Evolutionary conservation across 306 rosid genomes (phyloP).

Genomic region (Cyamopsis tetragonoloba): DNA sequence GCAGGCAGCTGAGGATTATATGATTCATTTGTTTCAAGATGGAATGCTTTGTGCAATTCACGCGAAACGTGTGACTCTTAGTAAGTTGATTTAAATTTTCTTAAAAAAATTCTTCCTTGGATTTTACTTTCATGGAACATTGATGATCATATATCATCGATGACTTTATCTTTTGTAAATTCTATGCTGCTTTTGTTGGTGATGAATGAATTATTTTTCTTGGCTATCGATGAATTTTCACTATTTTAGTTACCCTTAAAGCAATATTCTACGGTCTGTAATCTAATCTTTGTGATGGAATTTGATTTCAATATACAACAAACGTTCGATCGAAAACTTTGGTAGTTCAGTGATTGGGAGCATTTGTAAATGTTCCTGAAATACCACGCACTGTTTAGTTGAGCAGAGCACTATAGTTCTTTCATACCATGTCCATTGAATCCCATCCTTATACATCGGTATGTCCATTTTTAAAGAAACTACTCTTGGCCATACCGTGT

Average conservation of each 20-base stretch:
- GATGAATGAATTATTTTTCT: neutral
- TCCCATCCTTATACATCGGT: neutral
- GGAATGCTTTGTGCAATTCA: constrained; percentile 90
- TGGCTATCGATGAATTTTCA: neutral
- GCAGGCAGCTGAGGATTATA: constrained; percentile 81
- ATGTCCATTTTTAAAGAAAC: neutral
- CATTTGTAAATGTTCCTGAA: neutral
- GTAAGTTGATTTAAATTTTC: constrained; percentile 49
- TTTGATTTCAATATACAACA: neutral
- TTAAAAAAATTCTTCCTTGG: neutral
- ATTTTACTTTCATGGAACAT: neutral
- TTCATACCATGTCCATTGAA: neutral
- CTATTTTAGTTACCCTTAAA: neutral
- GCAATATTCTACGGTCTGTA: neutral
- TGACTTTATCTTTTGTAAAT: neutral
- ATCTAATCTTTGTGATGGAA: neutral
- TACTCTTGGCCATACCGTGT: neutral
- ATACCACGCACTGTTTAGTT: neutral
- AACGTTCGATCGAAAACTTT: neutral
- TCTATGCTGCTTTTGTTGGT: constrained; percentile 19
- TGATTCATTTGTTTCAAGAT: constrained; percentile 71
- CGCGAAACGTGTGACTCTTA: constrained; percentile 84
- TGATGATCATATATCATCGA: neutral
- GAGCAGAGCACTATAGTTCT: neutral
- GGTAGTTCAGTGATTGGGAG: neutral